Percentiles rank a stretch among this genome's conserved stretches.
These are phyloP conservation scores for Dittrichia graveolens DNA, from an alignment of 129 eudicot species.

Conservation along the genomic window DNA sequence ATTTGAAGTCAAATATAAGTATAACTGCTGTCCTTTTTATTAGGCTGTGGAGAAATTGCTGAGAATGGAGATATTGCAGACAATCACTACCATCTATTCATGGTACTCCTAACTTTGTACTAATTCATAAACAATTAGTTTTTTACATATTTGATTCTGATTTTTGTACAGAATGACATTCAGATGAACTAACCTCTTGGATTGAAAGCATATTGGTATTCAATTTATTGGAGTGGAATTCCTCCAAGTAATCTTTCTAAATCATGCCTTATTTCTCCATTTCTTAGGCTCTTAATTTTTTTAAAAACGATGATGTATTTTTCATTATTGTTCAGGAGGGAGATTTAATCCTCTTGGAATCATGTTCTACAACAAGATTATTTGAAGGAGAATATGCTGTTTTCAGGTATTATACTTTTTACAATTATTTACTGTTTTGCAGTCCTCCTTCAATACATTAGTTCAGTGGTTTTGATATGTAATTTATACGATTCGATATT, in stretches of 20 bases:
- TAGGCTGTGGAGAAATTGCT: slow-evolving; percentile 43
- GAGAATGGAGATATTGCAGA: slow-evolving; percentile 59
- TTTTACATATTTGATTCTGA: too few species aligned
- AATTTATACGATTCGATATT: too few species aligned
- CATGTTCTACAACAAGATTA: slow-evolving; percentile 50
- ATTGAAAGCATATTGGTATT: slow-evolving; percentile 52
- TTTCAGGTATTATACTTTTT: too few species aligned
- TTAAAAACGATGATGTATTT: neutral
- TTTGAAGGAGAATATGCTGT: too few species aligned
- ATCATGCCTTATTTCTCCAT: neutral
- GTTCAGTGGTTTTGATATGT: too few species aligned
- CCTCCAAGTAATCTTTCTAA: slow-evolving; percentile 42
- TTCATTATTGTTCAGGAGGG: slow-evolving; percentile 47
- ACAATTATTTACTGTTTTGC: too few species aligned
- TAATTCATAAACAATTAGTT: neutral
- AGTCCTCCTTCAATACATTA: too few species aligned
- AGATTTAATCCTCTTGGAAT: slow-evolving; percentile 57
- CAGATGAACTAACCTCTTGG: slow-evolving; percentile 64
- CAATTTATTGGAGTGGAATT: slow-evolving; percentile 73
- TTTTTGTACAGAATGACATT: slow-evolving; percentile 53
- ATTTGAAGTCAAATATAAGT: neutral
- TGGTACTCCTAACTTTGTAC: slow-evolving; percentile 34
- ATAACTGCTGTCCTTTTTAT: neutral
- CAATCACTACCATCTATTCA: slow-evolving; percentile 73
- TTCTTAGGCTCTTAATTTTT: slow-evolving; percentile 32